A percentile compares a stretch with the other conserved stretches of the same genome.
Conservation (phyloP, 805 yeast genomes). For the Wickerhamomyces strasburgensis region DNA sequence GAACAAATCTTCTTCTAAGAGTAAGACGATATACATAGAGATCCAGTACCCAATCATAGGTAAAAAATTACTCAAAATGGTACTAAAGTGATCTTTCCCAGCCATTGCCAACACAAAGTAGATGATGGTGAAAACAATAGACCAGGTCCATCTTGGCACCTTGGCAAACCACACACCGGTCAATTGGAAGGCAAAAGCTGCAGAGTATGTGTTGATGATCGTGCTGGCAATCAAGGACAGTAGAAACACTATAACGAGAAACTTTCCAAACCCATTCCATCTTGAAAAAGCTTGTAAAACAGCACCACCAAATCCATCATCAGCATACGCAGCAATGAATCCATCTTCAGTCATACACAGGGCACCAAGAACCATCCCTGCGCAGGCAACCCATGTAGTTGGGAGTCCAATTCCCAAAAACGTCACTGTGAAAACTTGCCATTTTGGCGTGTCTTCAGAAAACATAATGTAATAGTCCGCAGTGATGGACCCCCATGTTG, state of each 20-base stretch:
- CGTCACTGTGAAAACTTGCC: conserved; percentile 52
- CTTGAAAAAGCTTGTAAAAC: conserved; percentile 56
- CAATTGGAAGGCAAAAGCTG: conserved; percentile 72
- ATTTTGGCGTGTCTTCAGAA: conserved; percentile 63
- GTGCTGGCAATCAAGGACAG: conserved; percentile 79
- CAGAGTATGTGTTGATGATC: conserved; percentile 72
- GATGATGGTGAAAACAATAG: conserved; percentile 54
- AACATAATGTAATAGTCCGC: conserved; percentile 79
- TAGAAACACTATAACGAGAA: conserved; percentile 62
- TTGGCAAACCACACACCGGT: conserved; percentile 46
- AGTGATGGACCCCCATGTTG: conserved; percentile 87
- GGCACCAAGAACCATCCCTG: conserved; percentile 62
- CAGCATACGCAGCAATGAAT: conserved; percentile 54
- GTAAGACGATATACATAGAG: conserved; percentile 65
- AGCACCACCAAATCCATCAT: conserved; percentile 71
- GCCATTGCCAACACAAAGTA: conserved; percentile 69
- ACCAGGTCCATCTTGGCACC: conserved; percentile 77
- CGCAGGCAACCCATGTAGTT: conserved; percentile 67
- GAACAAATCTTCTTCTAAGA: conserved; percentile 66
- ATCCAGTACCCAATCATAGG: conserved; percentile 95
- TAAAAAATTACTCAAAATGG: conserved; percentile 70
- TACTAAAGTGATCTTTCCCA: conserved; percentile 70
- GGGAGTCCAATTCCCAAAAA: conserved; percentile 65
- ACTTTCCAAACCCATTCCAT: conserved; percentile 76
- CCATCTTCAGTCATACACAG: conserved; percentile 52